phyloP scores from a whole-genome alignment of 495 filamentous ascomycete genomes.

The Penicillium mononematosum region DNA sequence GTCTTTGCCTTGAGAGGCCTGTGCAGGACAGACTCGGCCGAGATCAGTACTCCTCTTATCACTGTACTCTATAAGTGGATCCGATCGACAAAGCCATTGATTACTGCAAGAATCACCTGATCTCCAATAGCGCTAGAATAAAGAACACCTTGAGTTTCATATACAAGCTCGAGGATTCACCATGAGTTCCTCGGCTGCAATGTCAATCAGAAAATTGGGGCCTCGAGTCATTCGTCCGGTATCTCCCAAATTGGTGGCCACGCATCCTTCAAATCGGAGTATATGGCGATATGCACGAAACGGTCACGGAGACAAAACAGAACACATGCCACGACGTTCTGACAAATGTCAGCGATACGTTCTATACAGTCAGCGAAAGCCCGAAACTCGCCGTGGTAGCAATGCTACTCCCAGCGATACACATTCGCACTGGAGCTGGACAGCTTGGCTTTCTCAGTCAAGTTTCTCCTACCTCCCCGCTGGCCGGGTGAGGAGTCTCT shows the following conservation, averaged over 20 bases:
- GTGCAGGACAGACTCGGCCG: neutral
- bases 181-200: constrained; percentile 24
- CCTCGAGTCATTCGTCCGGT: constrained; percentile 13
- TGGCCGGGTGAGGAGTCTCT: constrained; percentile 18
- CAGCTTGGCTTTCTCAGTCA: constrained; percentile 15
- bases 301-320: constrained; percentile 16
- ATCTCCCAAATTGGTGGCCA: constrained; percentile 14
- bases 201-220: constrained; percentile 11
- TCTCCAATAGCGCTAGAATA: neutral
- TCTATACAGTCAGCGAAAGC: constrained; percentile 16
- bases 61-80: constrained; percentile 1
- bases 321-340: constrained; percentile 16
- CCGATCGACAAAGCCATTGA: neutral
- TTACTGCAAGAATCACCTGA: neutral
- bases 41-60: neutral
- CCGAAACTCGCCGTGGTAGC: constrained; percentile 11
- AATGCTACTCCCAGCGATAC: constrained; percentile 11
- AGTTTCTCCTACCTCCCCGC: constrained; percentile 14
- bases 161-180: neutral
- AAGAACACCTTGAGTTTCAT: neutral
- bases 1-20: neutral
- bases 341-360: constrained; percentile 19
- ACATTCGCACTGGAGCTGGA: constrained; percentile 12
- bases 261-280: constrained; percentile 11
- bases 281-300: constrained; percentile 18